Conservation (phyloP, 306 rosid species). For the Herpetospermum pedunculosum region DNA sequence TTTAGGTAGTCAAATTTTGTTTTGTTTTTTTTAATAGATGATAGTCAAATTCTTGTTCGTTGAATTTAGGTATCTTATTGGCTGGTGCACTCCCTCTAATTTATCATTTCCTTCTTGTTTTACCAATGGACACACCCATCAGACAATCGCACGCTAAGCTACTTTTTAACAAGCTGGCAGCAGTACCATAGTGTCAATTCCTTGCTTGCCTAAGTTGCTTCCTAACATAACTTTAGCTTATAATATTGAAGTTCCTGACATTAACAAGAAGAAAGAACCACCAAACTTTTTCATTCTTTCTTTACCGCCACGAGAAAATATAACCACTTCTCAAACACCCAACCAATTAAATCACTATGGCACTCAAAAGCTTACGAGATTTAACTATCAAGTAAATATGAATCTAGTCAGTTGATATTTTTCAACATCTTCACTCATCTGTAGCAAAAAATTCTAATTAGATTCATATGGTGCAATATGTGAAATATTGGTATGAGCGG, state of each 20-base stretch:
- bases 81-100: not conserved
- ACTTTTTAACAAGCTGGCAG: not conserved
- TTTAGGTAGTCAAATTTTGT: not conserved
- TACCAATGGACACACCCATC: not conserved
- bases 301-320: not conserved
- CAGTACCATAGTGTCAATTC: not conserved
- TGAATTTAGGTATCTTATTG: not conserved
- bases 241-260: not conserved
- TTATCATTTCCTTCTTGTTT: not conserved
- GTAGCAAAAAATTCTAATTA: not conserved
- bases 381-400: not conserved
- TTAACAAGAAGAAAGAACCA: not conserved
- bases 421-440: not conserved
- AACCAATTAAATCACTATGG: not conserved
- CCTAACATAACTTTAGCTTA: not conserved
- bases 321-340: not conserved
- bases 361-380: not conserved
- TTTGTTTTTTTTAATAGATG: no score
- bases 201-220: not conserved
- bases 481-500: not conserved
- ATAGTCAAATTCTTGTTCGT: not conserved
- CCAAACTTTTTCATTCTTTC: not conserved
- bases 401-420: not conserved
- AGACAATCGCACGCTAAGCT: not conserved
- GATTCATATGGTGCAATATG: not conserved